These are phyloP conservation scores for Petunia axillaris DNA, from an alignment of 257 asterid species.

Conservation along the genomic window DNA sequence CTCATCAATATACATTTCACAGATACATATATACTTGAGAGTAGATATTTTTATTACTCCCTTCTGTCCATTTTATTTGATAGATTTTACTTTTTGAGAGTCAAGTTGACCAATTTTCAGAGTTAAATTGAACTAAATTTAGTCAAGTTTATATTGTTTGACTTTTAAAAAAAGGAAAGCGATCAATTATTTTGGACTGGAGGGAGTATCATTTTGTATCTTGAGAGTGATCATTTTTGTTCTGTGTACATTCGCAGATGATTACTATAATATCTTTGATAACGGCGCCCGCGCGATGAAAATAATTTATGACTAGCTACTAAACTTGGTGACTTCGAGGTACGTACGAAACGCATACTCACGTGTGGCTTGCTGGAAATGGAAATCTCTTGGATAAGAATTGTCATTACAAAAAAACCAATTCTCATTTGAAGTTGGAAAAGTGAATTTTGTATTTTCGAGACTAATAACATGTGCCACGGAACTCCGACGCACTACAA, in stretches of 20 bases:
- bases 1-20: no score
- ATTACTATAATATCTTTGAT: neutral
- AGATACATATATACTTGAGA: no score
- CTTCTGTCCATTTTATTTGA: no score
- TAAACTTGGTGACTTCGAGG: neutral
- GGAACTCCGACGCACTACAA: neutral
- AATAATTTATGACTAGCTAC: neutral
- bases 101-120: no score
- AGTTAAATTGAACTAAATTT: no score
- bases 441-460: neutral
- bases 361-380: constrained; percentile 16
- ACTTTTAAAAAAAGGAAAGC: no score
- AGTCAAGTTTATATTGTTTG: no score
- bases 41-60: no score
- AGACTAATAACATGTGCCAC: neutral
- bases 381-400: constrained; percentile 21
- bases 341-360: neutral
- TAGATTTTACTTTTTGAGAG: no score
- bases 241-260: neutral
- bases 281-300: neutral
- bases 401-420: neutral
- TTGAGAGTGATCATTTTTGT: neutral
- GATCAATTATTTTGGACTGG: no score
- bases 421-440: neutral
- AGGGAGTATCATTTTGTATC: no score